Conservation (phyloP, 768 basidiomycete species). For the Multifurca ochricompacta region DNA sequence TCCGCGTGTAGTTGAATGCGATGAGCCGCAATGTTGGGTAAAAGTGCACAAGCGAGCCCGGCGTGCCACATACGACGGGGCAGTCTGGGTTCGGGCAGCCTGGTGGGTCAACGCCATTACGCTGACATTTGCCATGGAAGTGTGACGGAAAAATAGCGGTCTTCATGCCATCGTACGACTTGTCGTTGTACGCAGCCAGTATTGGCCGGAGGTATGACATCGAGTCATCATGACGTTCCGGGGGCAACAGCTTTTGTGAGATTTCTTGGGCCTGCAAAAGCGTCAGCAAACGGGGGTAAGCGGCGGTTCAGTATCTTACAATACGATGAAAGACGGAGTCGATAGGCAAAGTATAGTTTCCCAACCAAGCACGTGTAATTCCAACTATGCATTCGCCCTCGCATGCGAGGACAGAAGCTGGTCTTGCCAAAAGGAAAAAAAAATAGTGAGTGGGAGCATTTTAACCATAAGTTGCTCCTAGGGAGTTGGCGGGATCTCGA, state of each 20-base stretch:
- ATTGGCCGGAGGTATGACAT: constrained; percentile 40
- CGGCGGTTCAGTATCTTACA: constrained; percentile 30
- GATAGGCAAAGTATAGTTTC: constrained; percentile 42
- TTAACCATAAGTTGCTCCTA: background rate
- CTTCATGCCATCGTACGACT: constrained; percentile 39
- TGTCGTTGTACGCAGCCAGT: constrained; percentile 36
- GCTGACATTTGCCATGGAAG: constrained; percentile 73
- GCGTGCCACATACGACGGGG: constrained; percentile 71
- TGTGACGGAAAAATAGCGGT: constrained; percentile 56
- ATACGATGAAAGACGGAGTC: constrained; percentile 32
- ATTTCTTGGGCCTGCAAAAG: constrained; percentile 33
- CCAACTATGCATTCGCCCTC: constrained; percentile 61
- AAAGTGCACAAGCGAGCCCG: constrained; percentile 72
- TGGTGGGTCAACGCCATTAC: constrained; percentile 45
- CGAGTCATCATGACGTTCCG: constrained; percentile 19
- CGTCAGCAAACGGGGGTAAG: constrained; percentile 12
- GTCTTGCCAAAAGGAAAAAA: constrained; percentile 24
- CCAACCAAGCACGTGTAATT: constrained; percentile 49
- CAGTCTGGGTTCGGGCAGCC: constrained; percentile 80
- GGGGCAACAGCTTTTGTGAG: constrained; percentile 28
- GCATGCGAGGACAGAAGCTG: constrained; percentile 44
- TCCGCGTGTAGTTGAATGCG: constrained; percentile 38
- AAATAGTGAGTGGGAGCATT: constrained; percentile 12
- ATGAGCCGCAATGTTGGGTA: constrained; percentile 42
- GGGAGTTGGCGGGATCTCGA: background rate